Base-by-base conservation (phyloP, 768 basidiomycete species). In the Lactarius pseudohatsudake region DNA sequence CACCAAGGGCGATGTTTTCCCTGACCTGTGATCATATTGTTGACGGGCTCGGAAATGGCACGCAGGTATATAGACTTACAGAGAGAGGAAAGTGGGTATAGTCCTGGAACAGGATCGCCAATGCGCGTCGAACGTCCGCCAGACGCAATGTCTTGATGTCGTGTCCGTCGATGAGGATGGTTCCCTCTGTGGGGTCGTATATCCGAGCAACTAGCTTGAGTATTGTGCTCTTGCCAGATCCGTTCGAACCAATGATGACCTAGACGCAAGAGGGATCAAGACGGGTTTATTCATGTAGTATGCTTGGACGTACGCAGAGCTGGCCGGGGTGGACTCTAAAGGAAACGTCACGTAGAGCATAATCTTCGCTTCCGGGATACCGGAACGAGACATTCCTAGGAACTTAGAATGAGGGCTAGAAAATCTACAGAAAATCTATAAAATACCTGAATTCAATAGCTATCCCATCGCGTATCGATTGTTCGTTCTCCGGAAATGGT, bases 21-120 rank as follows among this genome's bases (percentile, higher is more conserved):
- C 79, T 82, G 56, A 93, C 86, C 91, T 92, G 72, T 3, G 43
- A 2, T 15, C 36, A 18, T 43, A 30, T 41, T 15, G 32, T 45
- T 32, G 11, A 28, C 10, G 13, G 56, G 36, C 36, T 32, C 28
- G n/a, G 47, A 13, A 62, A 43, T 26, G 22, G 41, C 2, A 22
- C 22, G 22, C 47, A 13, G 3, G n/a, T 30, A 30, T 11, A 59
- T 20, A 54, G 41, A 47, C 88, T 57, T 66, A 90, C 90, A 22
- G 90, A 88, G 56, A 93, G 79, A 0, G 91, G 91, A 71, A 92
- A 92, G 70, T 86, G 81, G 0, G 88, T 90, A 71, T 90, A 92
- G 73, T 93, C 91, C 72, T 93, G 91, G 76, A 92, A 92, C 34
- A 93, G 81, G n/a, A 87, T 88, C 3, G 87, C 86, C 40, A 85